Base-by-base conservation (phyloP, 1,284 basidiomycete genomes). In the Leccinum insigne region DNA sequence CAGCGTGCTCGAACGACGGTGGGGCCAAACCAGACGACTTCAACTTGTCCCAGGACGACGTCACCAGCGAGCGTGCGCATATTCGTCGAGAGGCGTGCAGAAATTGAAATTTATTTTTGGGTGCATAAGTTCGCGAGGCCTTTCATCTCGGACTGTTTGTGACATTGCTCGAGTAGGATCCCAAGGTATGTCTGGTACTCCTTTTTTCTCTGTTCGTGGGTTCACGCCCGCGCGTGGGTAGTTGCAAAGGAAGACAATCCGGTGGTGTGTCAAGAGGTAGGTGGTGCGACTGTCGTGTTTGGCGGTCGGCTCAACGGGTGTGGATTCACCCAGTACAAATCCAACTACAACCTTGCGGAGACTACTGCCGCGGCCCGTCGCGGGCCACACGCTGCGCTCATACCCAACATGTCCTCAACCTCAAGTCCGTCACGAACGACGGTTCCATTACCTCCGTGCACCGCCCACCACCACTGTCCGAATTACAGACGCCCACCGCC, bases 161-260 rank as follows among this genome's bases (percentile, higher is more conserved):
- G 4, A 88, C 85, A 26, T 82, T 96, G 78, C 78, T 94, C 52
- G 82, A 82, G 5, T 96, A 88, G 77, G 85, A 95, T 76, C 94
- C 93, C 2, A 78, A 82, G 75, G 92, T 92, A 69, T 62, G 84
- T 75, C 21, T 9, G 6, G n/a, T 52, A 21, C 60, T 38, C 62
- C 14, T 29, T 47, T 11, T 44, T 44, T 44, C 10, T 1, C 14
- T 35, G 18, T n/a, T 40, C 38, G 38, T 40, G 38, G 38, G 38
- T 40, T 69, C 35, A 74, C n/a, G 23, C 63, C 16, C 42, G 60
- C n/a, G 44, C 38, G 8, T 10, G 54, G 54, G 10, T 67, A 93
- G 80, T 80, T 47, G 91, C 92, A 8, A 95, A 95, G 74, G 70
- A 80, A 64, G 93, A 95, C 70, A 85, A 86, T 38, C 89, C 91